Evolutionary conservation across 192 early-diverging fungal genomes (phyloP).

Genomic region (Coemansia sp.): DNA sequence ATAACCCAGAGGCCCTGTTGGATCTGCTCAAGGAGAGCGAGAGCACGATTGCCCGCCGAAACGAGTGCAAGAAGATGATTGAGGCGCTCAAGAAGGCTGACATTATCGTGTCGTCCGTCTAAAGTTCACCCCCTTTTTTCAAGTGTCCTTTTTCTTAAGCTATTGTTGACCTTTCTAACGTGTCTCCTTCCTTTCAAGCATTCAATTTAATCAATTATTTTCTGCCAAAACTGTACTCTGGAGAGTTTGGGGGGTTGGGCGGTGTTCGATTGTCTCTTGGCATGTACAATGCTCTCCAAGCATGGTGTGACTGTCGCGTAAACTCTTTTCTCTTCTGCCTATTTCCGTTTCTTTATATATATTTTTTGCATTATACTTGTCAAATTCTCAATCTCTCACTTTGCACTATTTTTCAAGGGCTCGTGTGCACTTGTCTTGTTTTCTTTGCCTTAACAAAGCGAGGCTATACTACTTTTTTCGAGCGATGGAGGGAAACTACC

Average conservation of each 20-base stretch:
- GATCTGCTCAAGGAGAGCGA: conserved; percentile 97
- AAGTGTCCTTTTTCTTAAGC: background rate
- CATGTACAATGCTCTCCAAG: background rate
- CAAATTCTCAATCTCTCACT: conserved; percentile 4
- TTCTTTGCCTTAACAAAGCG: background rate
- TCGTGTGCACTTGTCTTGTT: background rate
- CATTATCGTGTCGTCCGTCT: conserved; percentile 48
- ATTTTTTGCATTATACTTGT: conserved; percentile 3
- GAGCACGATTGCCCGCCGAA: conserved; percentile 81
- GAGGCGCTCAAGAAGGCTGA: conserved; percentile 65
- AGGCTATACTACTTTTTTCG: background rate
- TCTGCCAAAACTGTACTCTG: background rate
- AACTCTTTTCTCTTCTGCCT: conserved; percentile 2
- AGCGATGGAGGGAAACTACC: conserved; percentile 57
- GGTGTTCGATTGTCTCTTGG: background rate
- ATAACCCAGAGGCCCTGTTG: conserved; percentile 91
- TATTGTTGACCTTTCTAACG: background rate
- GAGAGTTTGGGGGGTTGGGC: background rate
- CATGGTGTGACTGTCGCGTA: background rate
- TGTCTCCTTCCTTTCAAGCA: background rate
- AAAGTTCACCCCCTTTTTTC: background rate
- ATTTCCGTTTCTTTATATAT: background rate
- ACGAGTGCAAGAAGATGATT: conserved; percentile 99
- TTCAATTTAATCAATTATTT: background rate
- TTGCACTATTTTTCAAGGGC: background rate